Percentiles rank a stretch among this genome's conserved stretches.
Evolutionary conservation across 345 rosid species (phyloP).

Genomic region (Rhodomyrtus tomentosa): DNA sequence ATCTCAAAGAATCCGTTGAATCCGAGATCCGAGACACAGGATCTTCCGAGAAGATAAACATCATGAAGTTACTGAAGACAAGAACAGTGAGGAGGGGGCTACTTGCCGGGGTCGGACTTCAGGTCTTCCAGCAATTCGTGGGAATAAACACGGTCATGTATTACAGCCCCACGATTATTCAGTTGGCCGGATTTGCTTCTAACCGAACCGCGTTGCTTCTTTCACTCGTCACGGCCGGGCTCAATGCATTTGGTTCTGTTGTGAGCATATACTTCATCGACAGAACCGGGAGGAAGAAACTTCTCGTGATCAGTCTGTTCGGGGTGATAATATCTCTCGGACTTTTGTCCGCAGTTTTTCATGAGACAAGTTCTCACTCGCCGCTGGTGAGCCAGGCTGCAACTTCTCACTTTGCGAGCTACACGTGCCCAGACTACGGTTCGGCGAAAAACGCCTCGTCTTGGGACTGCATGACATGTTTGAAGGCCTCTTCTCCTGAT

Average conservation of each 20-base stretch:
- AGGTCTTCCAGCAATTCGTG: constrained; percentile 79
- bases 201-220: constrained; percentile 74
- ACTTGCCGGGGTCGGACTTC: constrained; percentile 75
- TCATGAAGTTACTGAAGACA: constrained; percentile 37
- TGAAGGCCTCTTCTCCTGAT: constrained; percentile 46
- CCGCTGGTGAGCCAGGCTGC: constrained; percentile 29
- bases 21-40: constrained; percentile 45
- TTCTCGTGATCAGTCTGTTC: constrained; percentile 42
- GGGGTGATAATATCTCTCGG: constrained; percentile 60
- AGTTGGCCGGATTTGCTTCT: constrained; percentile 78
- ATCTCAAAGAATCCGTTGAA: constrained; percentile 58
- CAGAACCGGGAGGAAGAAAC: constrained; percentile 74
- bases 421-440: constrained; percentile 47
- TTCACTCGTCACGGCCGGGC: constrained; percentile 59
- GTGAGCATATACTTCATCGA: constrained; percentile 69
- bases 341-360: constrained; percentile 50
- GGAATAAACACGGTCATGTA: constrained; percentile 95
- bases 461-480: constrained; percentile 79
- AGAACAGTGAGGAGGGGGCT: constrained; percentile 72
- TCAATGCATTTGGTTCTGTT: constrained; percentile 62
- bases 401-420: constrained; percentile 24
- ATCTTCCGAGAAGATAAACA: constrained; percentile 41
- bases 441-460: constrained; percentile 7
- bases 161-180: constrained; percentile 78
- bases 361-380: constrained; percentile 42